phyloP scores from a whole-genome alignment of 2,329 filamentous ascomycete species.

The Furcasterigmium sp. region DNA sequence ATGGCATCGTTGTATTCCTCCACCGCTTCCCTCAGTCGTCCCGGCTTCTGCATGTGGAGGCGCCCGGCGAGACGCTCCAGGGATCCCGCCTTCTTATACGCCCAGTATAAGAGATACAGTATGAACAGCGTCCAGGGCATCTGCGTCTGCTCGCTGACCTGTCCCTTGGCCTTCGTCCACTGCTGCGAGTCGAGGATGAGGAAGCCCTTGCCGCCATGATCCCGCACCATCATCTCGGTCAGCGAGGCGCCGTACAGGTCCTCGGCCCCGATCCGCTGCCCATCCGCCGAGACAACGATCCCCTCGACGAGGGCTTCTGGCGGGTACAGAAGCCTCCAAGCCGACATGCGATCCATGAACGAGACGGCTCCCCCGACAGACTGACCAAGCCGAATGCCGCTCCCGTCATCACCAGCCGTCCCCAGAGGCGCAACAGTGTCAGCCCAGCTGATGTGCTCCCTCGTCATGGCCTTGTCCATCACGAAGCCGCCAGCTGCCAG shows the following conservation, averaged over 20 bases:
- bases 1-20: too few species aligned
- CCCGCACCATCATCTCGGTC: slow-evolving; percentile 6
- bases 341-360: slow-evolving; percentile 7
- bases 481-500: too few species aligned
- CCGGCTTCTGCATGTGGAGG: too few species aligned
- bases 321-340: slow-evolving; percentile 7
- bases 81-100: slow-evolving; percentile 4
- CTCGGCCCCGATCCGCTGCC: slow-evolving; percentile 2
- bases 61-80: slow-evolving; percentile 7
- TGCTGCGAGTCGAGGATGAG: slow-evolving; percentile 10
- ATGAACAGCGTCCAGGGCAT: slow-evolving; percentile 1
- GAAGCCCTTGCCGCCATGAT: slow-evolving; percentile 3
- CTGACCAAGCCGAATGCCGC: too few species aligned
- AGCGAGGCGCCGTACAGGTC: slow-evolving; percentile 7
- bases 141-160: slow-evolving; percentile 7
- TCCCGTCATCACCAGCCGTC: too few species aligned
- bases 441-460: too few species aligned
- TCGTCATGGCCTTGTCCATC: too few species aligned
- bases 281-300: slow-evolving; percentile 5
- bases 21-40: too few species aligned
- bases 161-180: slow-evolving; percentile 5
- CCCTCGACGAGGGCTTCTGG: slow-evolving; percentile 8
- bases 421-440: too few species aligned
- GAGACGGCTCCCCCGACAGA: too few species aligned
- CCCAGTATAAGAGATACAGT: slow-evolving; percentile 4